phyloP scores from a whole-genome alignment of 306 rosid genomes.

The Acacia acuminata region DNA sequence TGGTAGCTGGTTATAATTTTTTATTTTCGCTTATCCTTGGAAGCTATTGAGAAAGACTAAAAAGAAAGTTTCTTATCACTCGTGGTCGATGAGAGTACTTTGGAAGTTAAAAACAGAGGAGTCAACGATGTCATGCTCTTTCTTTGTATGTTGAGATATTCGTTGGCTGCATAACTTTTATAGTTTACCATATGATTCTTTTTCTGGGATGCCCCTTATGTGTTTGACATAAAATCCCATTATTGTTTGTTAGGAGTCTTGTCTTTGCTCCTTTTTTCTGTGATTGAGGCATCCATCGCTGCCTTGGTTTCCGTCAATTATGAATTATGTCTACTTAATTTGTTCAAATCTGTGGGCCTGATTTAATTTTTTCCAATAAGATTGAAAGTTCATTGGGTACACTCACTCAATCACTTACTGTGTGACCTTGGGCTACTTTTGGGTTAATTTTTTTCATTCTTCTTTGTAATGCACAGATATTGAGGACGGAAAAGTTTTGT shows the following conservation, averaged over 20 bases:
- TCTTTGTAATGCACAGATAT: neutral
- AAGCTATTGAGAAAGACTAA: neutral
- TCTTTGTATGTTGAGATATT: neutral
- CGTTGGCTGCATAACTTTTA: neutral
- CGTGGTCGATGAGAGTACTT: neutral
- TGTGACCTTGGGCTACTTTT: neutral
- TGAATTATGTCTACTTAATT: neutral
- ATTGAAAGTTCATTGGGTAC: neutral
- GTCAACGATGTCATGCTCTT: neutral
- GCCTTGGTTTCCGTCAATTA: neutral
- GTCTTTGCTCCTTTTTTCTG: too few species aligned
- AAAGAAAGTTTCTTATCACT: neutral
- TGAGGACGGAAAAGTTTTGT: neutral
- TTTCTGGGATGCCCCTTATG: too few species aligned
- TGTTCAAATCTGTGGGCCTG: neutral
- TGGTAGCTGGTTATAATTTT: neutral
- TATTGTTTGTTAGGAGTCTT: neutral
- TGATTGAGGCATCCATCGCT: too few species aligned
- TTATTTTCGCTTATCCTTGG: too few species aligned
- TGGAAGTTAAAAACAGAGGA: neutral
- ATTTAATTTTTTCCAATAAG: neutral
- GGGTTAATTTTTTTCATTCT: slow-evolving; percentile 1
- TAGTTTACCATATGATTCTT: too few species aligned
- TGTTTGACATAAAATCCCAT: too few species aligned
- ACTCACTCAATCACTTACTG: neutral